Percentiles rank a stretch among this genome's conserved stretches.
phyloP scores from a whole-genome alignment of 2,329 filamentous ascomycete species.

The Fusarium sp. region DNA sequence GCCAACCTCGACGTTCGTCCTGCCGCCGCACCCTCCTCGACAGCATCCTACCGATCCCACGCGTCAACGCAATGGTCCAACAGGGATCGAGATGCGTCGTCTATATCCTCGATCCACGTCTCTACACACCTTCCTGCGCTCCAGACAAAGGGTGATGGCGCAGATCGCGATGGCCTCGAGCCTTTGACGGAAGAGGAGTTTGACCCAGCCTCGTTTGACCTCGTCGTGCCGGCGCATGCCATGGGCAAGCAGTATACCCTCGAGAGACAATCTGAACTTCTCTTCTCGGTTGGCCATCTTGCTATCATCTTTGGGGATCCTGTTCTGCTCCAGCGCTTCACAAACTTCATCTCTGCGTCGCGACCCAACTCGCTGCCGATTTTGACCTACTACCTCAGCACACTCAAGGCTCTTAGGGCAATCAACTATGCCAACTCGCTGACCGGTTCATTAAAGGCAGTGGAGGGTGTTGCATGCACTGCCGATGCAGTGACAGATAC shows the following conservation, averaged over 20 bases:
- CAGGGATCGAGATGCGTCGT: constrained; percentile 26
- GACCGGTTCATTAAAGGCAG: constrained; percentile 65
- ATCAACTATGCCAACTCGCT: constrained; percentile 77
- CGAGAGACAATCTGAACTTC: constrained; percentile 69
- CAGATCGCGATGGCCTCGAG: constrained; percentile 33
- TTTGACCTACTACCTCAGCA: constrained; percentile 76
- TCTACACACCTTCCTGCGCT: constrained; percentile 31
- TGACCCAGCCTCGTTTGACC: constrained; percentile 39
- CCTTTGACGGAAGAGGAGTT: constrained; percentile 37
- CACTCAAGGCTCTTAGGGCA: constrained; percentile 74
- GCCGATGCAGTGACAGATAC: constrained; percentile 60
- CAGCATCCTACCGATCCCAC: constrained; percentile 24
- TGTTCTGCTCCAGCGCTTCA: constrained; percentile 70
- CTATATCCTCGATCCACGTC: constrained; percentile 29
- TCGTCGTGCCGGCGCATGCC: constrained; percentile 33
- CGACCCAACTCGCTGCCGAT: constrained; percentile 71
- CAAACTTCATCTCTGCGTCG: constrained; percentile 68
- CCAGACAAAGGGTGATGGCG: constrained; percentile 29
- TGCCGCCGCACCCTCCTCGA: constrained; percentile 17
- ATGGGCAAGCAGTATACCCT: constrained; percentile 57
- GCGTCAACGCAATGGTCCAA: constrained; percentile 27
- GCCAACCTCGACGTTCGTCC: constrained; percentile 10
- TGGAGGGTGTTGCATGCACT: constrained; percentile 66
- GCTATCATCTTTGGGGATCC: constrained; percentile 71
- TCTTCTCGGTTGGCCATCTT: constrained; percentile 74